phyloP scores from a whole-genome alignment of 2,329 filamentous ascomycete species.

The Botrytis tulipae region DNA sequence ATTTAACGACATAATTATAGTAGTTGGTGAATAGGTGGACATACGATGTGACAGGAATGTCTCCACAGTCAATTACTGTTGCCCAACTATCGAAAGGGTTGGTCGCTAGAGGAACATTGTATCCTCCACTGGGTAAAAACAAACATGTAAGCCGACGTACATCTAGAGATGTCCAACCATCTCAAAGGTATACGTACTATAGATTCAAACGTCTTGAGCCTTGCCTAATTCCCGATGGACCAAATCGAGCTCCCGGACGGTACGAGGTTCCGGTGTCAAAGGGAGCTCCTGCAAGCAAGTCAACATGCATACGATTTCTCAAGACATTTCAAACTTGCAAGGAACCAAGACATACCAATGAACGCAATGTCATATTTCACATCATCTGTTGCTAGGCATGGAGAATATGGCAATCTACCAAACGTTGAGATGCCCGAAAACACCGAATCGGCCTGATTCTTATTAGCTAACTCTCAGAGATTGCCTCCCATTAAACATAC shows the following conservation, averaged over 20 bases:
- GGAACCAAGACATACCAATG: constrained; percentile 54
- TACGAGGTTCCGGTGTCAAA: constrained; percentile 88
- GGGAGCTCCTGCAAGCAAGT: constrained; percentile 58
- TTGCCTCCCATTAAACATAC: constrained; percentile 43
- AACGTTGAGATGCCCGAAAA: constrained; percentile 89
- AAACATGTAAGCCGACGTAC: constrained; percentile 42
- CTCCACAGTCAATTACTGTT: constrained; percentile 77
- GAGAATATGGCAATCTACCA: constrained; percentile 73
- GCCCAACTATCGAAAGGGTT: constrained; percentile 84
- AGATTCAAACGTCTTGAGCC: constrained; percentile 82
- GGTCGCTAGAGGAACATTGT: constrained; percentile 76
- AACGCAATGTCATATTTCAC: constrained; percentile 84
- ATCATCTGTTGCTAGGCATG: constrained; percentile 68
- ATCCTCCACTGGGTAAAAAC: constrained; percentile 66
- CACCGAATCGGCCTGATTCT: constrained; percentile 72
- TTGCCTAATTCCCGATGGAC: constrained; percentile 80
- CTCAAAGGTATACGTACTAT: constrained; percentile 59
- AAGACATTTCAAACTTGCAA: constrained; percentile 17
- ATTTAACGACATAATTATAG: not conserved
- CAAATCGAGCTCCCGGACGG: constrained; percentile 78
- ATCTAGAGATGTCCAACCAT: constrained; percentile 22
- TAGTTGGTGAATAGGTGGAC: constrained; percentile 33
- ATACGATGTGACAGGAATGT: constrained; percentile 81
- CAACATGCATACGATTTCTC: constrained; percentile 14
- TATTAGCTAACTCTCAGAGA: constrained; percentile 1